Base-by-base conservation (phyloP, 2,329 filamentous ascomycete genomes). In the Fusarium sambucinum region DNA sequence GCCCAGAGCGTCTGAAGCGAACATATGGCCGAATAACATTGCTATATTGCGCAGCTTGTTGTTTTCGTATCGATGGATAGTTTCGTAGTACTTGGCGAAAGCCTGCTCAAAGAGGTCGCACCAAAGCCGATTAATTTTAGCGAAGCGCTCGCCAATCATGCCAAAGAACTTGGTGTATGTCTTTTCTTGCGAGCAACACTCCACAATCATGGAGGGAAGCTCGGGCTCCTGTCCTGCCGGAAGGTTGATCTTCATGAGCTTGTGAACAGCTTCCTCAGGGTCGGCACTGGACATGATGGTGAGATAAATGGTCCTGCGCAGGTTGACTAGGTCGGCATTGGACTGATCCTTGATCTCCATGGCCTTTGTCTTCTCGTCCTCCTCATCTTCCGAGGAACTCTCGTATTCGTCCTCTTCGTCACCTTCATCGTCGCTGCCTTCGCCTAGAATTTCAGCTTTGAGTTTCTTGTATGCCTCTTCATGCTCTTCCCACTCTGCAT, bases 111-210 rank as follows among this genome's bases (percentile, higher is more conserved):
- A 98, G 8, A 98, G 86, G 68, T 96, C 93, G 29, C 89, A 92
- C 96, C 96, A 99, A 51, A 97, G 86, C 23, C 96, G 89, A 80
- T 98, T 98, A 75, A 99, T 89, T 80, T 97, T 97, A 75, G 94
- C 93, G 80, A 99, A 97, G 25, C 95, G 89, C 81, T 99, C 96
- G 32, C 92, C 96, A 57, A 98, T 94, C 68, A 97, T 83, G 14
- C 96, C 96, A 75, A 96, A 97, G 81, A 98, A 99, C 78, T 98
- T 98, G 65, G 94, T 94, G 80, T 97, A 99, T 2, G 96, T 97
- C 73, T 94, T 93, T 79, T 98, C 94, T 80, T 99, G 96, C 29
- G 93, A 95, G 78, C 94, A 97, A 77, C 94, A 97, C 80, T 99
- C 96, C 69, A 99, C 91, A 56, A 99, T 90, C 96, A 99, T 99